These are phyloP conservation scores for Fusarium succisae DNA, from an alignment of 2,329 filamentous ascomycete species.

Conservation along the genomic window DNA sequence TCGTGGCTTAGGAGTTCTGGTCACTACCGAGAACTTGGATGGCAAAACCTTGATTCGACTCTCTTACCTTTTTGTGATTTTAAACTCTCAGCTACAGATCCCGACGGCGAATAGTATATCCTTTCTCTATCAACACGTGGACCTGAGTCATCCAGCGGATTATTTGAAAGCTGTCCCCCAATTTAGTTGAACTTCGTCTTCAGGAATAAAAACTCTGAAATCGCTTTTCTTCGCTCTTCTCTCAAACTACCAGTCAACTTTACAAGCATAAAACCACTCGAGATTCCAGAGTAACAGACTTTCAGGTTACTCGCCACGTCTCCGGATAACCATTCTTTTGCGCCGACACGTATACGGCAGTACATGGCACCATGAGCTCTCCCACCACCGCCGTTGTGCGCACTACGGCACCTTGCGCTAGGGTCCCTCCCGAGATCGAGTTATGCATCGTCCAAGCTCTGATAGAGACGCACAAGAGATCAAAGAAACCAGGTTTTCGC, in stretches of 20 bases:
- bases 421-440: neutral
- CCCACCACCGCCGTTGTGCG: neutral
- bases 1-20: neutral
- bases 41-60: neutral
- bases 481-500: accelerated
- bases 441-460: neutral
- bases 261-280: neutral
- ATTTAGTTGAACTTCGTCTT: too few relatives aligned
- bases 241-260: accelerated
- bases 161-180: too few relatives aligned
- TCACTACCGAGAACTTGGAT: neutral
- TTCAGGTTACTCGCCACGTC: accelerated
- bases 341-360: neutral
- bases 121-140: accelerated
- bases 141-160: neutral
- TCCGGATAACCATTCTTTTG: too few relatives aligned
- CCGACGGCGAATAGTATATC: neutral
- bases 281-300: neutral
- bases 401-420: too few relatives aligned
- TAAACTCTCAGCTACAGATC: neutral
- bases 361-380: neutral
- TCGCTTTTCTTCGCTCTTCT: neutral
- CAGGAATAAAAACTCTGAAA: neutral
- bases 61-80: neutral
- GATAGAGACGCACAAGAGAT: neutral